phyloP scores from a whole-genome alignment of 2,329 filamentous ascomycete species.

The Cercospora beticola region DNA sequence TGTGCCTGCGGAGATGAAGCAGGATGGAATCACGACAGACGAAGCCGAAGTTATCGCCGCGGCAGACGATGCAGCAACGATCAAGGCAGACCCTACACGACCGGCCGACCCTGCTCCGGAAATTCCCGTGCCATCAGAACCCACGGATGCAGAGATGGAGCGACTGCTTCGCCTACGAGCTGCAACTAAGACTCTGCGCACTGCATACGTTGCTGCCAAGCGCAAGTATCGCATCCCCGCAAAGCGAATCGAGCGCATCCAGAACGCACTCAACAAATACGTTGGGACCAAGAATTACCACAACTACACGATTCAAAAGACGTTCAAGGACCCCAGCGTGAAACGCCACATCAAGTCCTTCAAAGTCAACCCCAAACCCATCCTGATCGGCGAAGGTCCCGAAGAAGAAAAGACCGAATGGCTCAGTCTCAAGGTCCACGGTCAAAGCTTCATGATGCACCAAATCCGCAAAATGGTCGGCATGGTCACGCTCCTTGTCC shows the following conservation, averaged over 20 bases:
- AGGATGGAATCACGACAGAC: conserved; percentile 6
- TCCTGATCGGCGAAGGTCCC: conserved; percentile 38
- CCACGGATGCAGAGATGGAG: conserved; percentile 23
- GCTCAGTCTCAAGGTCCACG: conserved; percentile 93
- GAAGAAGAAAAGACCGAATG: conserved; percentile 74
- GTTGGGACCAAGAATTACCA: conserved; percentile 88
- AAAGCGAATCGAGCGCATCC: conserved; percentile 70
- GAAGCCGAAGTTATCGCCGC: conserved; percentile 8
- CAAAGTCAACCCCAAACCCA: conserved; percentile 67
- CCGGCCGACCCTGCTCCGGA: conserved; percentile 4
- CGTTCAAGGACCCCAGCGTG: conserved; percentile 74
- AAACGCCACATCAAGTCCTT: conserved; percentile 94
- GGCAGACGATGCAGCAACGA: conserved; percentile 6
- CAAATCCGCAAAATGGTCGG: conserved; percentile 99
- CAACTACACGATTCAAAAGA: conserved; percentile 96
- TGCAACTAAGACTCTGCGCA: conserved; percentile 62
- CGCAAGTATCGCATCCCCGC: conserved; percentile 77
- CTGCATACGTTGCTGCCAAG: conserved; percentile 78
- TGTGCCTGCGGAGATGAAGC: conserved; percentile 16
- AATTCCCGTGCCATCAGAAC: conserved; percentile 1
- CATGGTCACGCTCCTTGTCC: conserved; percentile 80
- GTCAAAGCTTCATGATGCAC: conserved; percentile 99
- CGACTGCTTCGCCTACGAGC: conserved; percentile 40
- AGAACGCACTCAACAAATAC: conserved; percentile 72
- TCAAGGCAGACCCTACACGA: conserved; percentile 11